Conservation (phyloP, 2,329 filamentous ascomycete species). For the Beauveria caledonica region DNA sequence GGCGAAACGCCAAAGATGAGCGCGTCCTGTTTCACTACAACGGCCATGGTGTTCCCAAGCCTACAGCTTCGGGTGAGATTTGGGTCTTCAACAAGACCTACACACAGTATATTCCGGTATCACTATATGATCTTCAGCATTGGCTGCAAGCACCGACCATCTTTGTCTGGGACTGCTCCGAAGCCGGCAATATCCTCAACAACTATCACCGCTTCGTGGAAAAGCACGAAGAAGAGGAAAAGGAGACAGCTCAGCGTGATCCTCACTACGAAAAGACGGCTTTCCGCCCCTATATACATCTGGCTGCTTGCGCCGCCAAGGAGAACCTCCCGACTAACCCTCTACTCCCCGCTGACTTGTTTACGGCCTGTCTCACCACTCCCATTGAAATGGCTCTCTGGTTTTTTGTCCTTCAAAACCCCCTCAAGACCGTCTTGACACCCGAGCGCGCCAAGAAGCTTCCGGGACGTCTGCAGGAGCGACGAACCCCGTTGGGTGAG, state of each 20-base stretch:
- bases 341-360: conserved; percentile 84
- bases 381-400: conserved; percentile 96
- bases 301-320: conserved; percentile 83
- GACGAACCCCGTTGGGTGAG: conserved; percentile 87
- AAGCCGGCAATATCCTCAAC: conserved; percentile 87
- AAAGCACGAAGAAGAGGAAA: conserved; percentile 86
- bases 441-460: conserved; percentile 82
- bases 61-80: conserved; percentile 90
- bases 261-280: conserved; percentile 74
- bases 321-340: conserved; percentile 95
- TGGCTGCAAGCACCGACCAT: conserved; percentile 95
- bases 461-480: conserved; percentile 83
- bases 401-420: conserved; percentile 94
- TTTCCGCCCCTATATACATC: conserved; percentile 67
- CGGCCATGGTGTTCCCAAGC: conserved; percentile 92
- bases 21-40: conserved; percentile 98
- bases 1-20: conserved; percentile 91
- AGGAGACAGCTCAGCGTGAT: conserved; percentile 66
- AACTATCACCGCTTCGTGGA: conserved; percentile 94
- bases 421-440: conserved; percentile 57
- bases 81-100: conserved; percentile 99
- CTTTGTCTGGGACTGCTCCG: conserved; percentile 96
- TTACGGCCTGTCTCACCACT: conserved; percentile 91
- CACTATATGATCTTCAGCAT: conserved; percentile 85
- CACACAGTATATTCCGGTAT: conserved; percentile 96